Evolutionary conservation across 768 basidiomycete genomes (phyloP).

Genomic region (Dacryopinax spathularia): DNA sequence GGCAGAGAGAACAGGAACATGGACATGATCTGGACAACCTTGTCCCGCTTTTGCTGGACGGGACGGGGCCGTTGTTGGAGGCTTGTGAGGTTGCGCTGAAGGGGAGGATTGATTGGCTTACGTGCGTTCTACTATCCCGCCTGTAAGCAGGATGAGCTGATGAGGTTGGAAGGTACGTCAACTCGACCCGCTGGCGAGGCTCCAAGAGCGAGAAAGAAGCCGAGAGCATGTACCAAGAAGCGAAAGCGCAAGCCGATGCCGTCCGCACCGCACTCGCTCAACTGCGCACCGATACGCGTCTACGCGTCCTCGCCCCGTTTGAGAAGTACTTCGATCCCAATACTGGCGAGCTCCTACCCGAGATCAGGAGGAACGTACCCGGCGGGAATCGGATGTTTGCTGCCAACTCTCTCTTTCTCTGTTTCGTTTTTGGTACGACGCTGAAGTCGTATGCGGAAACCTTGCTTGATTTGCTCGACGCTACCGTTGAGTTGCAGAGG

Average conservation of each 20-base stretch:
- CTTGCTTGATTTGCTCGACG: constrained; percentile 26
- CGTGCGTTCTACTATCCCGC: constrained; percentile 15
- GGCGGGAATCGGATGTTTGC: constrained; percentile 26
- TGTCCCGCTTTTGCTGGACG: constrained; percentile 18
- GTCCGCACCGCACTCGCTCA: constrained; percentile 12
- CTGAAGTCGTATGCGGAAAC: constrained; percentile 29
- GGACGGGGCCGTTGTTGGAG: constrained; percentile 12
- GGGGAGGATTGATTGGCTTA: constrained; percentile 20
- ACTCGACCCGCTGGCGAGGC: constrained; percentile 7
- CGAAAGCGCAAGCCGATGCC: constrained; percentile 13
- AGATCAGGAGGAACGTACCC: constrained; percentile 8
- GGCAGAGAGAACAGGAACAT: constrained; percentile 12
- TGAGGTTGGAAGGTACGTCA: not conserved
- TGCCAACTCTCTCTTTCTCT: constrained; percentile 31
- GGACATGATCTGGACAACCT: constrained; percentile 19
- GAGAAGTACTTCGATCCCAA: constrained; percentile 23
- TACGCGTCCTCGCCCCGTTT: constrained; percentile 33
- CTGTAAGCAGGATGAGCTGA: constrained; percentile 17
- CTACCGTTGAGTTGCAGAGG: constrained; percentile 25
- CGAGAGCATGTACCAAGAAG: constrained; percentile 5
- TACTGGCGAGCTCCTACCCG: constrained; percentile 14
- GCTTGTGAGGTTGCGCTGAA: constrained; percentile 15
- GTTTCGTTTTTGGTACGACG: constrained; percentile 38
- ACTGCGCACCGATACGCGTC: constrained; percentile 21
- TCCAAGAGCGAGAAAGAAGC: not conserved